Evolutionary conservation across 441 rosid genomes (phyloP), one percentile per base, ranked within the genome.

Genomic region (Lepidium campestre): DNA sequence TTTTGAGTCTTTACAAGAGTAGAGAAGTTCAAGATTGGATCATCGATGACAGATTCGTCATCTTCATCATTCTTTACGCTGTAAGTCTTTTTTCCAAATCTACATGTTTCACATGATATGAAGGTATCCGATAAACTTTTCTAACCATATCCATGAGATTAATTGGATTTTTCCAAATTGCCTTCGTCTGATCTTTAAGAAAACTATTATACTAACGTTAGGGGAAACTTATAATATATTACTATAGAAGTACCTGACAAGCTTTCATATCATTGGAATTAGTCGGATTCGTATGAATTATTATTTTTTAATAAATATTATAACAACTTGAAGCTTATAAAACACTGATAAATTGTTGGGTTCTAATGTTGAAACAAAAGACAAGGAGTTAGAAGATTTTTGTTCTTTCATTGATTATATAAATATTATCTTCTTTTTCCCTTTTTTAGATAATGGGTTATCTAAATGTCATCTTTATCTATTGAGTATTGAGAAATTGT

Each of bases 1-100:
- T 73, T 39, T 67, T 73, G 54, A 73, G 77, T 67, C 67, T 73
- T 52, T 65, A 65, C 29, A 73, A 66, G 37, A 59, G 67, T 52
- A 65, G 68, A 60, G 72, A 67, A 22, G 32, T 73, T 1, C 10
- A 67, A 36, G 68, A 40, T 20, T 73, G 77, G 77, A 32, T 73
- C 37, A 36, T 73, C 13, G 19, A 54, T 20, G 69, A 73, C 7
- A 73, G 67, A 61, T 25, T 73, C 52, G 68, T 67, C 47, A 73
- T 73, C 15, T 29, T 54, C 23, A 7, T 62, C 45, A 37, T 62
- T 59, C 19, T 73, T 27, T 73, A 67, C 58, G 68, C 77, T 19
- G 73, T 73, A 67, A 67, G 77, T 58, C 54, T 34, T 44, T 40
- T 1, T 7, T 42, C 14, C 6, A 27, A 4, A 5, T 27, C 29